Evolutionary conservation across 2,329 filamentous ascomycete genomes (phyloP).

Genomic region (Zymoseptoria ardabiliae): DNA sequence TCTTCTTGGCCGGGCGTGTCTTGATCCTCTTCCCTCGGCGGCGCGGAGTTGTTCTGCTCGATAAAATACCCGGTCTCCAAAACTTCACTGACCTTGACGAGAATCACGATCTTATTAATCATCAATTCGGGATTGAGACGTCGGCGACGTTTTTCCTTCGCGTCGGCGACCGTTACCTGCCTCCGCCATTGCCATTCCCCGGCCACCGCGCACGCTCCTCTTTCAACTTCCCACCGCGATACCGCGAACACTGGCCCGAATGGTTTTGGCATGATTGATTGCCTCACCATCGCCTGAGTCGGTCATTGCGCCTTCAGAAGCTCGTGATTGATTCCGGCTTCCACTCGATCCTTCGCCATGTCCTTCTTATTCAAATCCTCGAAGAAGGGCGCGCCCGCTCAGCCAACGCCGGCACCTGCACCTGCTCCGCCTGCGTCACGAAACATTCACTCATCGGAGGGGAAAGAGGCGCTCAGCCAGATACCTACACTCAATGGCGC

Average conservation of each 20-base stretch:
- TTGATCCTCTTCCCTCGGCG: too few relatives aligned
- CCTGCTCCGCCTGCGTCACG: constrained; percentile 45
- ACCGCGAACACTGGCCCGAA: neutral
- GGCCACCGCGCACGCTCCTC: too few relatives aligned
- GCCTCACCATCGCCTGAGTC: neutral
- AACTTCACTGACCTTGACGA: too few relatives aligned
- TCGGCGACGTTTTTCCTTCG: too few relatives aligned
- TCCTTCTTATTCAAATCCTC: constrained; percentile 48
- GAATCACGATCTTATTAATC: too few relatives aligned
- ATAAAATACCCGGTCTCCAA: too few relatives aligned
- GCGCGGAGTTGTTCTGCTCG: too few relatives aligned
- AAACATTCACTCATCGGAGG: constrained; percentile 52
- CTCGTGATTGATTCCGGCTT: neutral
- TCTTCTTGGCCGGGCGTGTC: too few relatives aligned
- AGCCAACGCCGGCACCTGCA: constrained; percentile 12
- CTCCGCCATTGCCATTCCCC: too few relatives aligned
- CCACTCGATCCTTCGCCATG: constrained; percentile 25
- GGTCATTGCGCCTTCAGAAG: neutral
- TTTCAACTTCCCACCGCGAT: too few relatives aligned
- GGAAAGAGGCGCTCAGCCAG: constrained; percentile 30
- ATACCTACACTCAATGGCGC: constrained; percentile 42
- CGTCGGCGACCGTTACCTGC: too few relatives aligned
- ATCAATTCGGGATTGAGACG: too few relatives aligned
- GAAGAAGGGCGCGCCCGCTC: constrained; percentile 26
- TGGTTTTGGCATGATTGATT: neutral